Conservation (phyloP, 2,329 filamentous ascomycete species). For the Fusarium lateritium region DNA sequence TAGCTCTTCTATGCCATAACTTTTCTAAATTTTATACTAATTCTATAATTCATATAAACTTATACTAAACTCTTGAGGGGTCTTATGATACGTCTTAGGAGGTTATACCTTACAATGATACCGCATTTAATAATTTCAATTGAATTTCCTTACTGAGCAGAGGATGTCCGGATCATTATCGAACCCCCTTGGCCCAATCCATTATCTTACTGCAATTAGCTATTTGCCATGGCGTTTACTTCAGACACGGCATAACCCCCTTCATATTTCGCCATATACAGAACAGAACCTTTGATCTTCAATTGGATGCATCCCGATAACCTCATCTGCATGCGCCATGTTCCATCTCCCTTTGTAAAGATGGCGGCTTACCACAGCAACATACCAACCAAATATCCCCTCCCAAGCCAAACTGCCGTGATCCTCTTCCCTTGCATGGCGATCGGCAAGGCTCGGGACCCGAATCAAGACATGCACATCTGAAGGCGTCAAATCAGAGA, state of each 20-base stretch:
- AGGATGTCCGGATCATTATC: no score
- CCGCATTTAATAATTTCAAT: no score
- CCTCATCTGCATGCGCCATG: background rate
- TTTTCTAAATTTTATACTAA: no score
- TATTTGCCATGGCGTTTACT: background rate
- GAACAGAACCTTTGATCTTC: background rate
- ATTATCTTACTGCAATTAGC: no score
- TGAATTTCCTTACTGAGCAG: no score
- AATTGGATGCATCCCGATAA: background rate
- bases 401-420: constrained; percentile 14
- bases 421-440: constrained; percentile 37
- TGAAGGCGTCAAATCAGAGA: constrained; percentile 33
- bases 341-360: constrained; percentile 4
- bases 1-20: no score
- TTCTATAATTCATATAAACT: no score
- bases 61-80: no score
- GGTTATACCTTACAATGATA: no score
- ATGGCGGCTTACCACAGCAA: background rate
- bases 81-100: no score
- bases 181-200: no score
- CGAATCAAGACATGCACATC: constrained; percentile 22
- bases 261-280: background rate
- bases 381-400: constrained; percentile 17
- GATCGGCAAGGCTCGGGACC: constrained; percentile 31
- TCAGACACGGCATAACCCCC: constrained; percentile 2